Conservation (phyloP, 352 stramenopile genomes). For the Phytophthora pistaciae region DNA sequence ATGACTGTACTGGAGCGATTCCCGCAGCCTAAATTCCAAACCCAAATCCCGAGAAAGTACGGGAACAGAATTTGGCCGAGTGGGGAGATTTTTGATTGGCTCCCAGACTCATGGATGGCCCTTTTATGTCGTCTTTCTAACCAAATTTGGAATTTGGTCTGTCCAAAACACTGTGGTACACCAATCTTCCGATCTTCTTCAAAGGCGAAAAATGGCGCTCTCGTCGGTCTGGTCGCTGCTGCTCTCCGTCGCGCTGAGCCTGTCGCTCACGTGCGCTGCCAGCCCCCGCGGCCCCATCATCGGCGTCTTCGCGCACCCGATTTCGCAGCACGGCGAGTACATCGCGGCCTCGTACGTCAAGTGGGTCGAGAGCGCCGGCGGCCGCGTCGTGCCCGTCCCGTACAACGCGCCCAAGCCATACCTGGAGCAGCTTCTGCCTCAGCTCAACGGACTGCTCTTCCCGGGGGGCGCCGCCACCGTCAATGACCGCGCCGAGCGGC, state of each 20-base stretch:
- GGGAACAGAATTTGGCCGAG: no score
- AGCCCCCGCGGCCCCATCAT: constrained; percentile 51
- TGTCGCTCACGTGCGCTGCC: constrained; percentile 12
- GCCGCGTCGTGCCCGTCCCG: constrained; percentile 76
- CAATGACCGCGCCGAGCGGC: constrained; percentile 64
- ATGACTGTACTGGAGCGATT: no score
- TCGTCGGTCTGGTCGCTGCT: background rate
- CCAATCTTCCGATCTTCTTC: no score
- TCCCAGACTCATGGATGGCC: no score
- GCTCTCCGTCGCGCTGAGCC: background rate
- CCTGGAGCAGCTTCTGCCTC: constrained; percentile 60
- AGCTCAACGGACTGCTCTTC: constrained; percentile 79
- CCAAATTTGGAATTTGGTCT: no score
- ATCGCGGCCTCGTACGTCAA: constrained; percentile 86
- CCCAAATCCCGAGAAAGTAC: no score
- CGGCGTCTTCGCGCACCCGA: constrained; percentile 63
- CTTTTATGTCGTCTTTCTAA: no score
- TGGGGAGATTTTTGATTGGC: no score
- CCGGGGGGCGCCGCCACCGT: constrained; percentile 62
- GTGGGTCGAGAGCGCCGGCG: constrained; percentile 80
- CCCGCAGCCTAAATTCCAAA: no score
- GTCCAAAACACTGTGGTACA: no score
- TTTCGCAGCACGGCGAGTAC: constrained; percentile 74
- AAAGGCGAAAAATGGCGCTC: background rate
- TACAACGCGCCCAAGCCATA: constrained; percentile 74